phyloP scores from a whole-genome alignment of 2,329 filamentous ascomycete species.

The Colletotrichum phormii region DNA sequence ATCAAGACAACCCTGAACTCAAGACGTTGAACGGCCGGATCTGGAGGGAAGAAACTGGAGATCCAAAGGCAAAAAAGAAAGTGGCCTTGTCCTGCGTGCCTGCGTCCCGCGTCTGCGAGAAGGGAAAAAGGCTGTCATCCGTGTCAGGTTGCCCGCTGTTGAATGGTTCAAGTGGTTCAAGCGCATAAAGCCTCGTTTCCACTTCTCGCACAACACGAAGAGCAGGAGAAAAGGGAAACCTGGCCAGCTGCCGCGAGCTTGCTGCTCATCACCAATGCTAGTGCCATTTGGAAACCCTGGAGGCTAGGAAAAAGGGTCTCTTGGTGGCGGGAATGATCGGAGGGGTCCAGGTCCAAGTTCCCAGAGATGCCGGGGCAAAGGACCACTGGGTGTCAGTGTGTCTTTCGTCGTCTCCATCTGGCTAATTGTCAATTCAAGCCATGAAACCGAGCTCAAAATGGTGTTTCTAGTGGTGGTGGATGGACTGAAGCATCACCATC shows the following conservation, averaged over 20 bases:
- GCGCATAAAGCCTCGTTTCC: conserved; percentile 33
- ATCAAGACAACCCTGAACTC: background rate
- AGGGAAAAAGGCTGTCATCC: conserved; percentile 1
- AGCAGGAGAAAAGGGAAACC: conserved; percentile 31
- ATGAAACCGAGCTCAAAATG: conserved; percentile 14
- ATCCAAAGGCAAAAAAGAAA: background rate
- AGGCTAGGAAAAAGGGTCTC: background rate
- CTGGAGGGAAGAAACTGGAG: background rate
- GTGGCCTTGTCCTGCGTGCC: conserved; percentile 1
- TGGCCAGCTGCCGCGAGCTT: conserved; percentile 18
- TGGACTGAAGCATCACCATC: conserved; percentile 16
- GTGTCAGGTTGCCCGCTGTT: conserved; percentile 33
- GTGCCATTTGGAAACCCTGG: conserved; percentile 1
- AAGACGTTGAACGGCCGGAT: background rate
- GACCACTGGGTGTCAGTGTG: background rate
- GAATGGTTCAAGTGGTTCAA: background rate
- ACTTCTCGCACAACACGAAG: conserved; percentile 12
- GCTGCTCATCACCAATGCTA: conserved; percentile 25
- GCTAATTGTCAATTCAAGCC: conserved; percentile 13
- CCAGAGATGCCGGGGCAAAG: background rate
- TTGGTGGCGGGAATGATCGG: conserved; percentile 19
- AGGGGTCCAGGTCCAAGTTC: conserved; percentile 16
- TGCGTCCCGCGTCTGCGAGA: background rate
- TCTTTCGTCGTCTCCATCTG: conserved; percentile 7
- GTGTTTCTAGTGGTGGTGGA: conserved; percentile 15